Evolutionary conservation across 345 rosid species (phyloP), one percentile per base, ranked within the genome.

Genomic region (Erysimum cheiranthoides): DNA sequence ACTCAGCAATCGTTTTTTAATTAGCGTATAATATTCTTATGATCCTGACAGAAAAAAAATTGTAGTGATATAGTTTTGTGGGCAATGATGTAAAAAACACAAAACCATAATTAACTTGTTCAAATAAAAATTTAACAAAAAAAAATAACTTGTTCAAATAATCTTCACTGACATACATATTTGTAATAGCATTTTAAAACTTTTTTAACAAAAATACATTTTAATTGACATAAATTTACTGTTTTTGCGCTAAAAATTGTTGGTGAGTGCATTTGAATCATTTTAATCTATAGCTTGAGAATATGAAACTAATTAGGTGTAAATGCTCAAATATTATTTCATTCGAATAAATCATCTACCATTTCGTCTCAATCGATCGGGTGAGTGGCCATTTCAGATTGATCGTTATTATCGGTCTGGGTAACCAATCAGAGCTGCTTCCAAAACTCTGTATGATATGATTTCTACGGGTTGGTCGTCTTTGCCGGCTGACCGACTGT

Each of bases 1-100:
- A 43, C 28, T 64, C 47, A 9, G 38, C 57, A 11, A 25, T 73
- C 57, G 58, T 49, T 54, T 14, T 54, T 54, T 14, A 73, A n/a
- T 42, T 53, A 53, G 17, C 21, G 17, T 31, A 62, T 40, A 62
- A 72, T 28, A 38, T 16, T 62, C 25, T 58, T 58, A 35, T 17
- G 14, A 35, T 17, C 25, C 28, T 54, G 11, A 14, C 38, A 30
- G 13, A 14, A 16, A 5, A 12, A 18, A 10, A 8, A 18, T 8
- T 18, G 11, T 18, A 17, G 8, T 7, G 25, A 17, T 47, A 47
- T 17, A 13, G 59, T 53, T 28, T 53, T 11, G 3, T n/a, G 4
- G 34, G 8, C 14, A 6, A 27, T 11, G 8, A 52, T 0, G 57
- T 52, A 11, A 27, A 50, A 8, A 18, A 50, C 28, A 21, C 1